Evolutionary conservation across 441 rosid genomes (phyloP).

Genomic region (Populus hybrid): DNA sequence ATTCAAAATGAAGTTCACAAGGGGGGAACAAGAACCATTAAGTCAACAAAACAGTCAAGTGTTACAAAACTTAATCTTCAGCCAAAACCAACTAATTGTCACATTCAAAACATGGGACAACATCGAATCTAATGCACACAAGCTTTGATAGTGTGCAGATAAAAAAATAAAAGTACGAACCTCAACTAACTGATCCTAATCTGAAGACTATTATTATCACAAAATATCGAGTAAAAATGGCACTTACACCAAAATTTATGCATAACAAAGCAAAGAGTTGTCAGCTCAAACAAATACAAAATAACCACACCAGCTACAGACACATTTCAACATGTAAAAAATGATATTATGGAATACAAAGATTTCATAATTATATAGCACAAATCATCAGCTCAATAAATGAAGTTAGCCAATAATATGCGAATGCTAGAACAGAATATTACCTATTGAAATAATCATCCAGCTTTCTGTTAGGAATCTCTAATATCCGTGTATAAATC

Average conservation of each 20-base stretch:
- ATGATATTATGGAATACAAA: too few relatives aligned
- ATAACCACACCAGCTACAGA: not conserved
- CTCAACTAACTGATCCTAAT: not conserved
- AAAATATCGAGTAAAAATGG: not conserved
- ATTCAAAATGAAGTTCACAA: too few relatives aligned
- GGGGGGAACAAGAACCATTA: not conserved
- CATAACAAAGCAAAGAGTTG: not conserved
- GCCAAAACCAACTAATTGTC: not conserved
- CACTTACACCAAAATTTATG: too few relatives aligned
- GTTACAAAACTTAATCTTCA: not conserved
- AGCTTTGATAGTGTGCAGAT: not conserved
- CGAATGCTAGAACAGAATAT: too few relatives aligned
- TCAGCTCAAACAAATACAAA: not conserved
- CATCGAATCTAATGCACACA: not conserved
- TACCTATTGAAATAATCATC: conserved; percentile 69
- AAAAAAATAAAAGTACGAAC: not conserved
- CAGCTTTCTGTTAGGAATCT: conserved; percentile 73
- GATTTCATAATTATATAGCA: too few relatives aligned
- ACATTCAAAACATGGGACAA: too few relatives aligned
- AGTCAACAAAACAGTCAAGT: not conserved
- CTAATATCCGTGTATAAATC: conserved; percentile 59
- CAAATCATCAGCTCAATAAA: too few relatives aligned
- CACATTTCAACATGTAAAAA: not conserved
- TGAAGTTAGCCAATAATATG: too few relatives aligned
- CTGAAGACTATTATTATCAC: not conserved